Conservation (phyloP, 306 rosid genomes). For the Cucumis cinereus region DNA sequence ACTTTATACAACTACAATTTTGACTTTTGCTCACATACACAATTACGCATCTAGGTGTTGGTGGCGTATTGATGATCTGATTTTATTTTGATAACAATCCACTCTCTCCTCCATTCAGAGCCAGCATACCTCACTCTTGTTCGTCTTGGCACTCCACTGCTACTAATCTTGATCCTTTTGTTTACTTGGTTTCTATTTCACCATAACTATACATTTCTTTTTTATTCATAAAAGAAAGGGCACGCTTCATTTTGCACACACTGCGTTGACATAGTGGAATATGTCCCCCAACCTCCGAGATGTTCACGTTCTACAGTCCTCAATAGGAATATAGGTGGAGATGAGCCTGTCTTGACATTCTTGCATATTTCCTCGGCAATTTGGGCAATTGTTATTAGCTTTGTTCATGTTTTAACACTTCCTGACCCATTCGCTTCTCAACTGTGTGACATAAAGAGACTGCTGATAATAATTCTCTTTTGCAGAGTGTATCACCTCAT, state of each 20-base stretch:
- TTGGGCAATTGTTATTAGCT: neutral
- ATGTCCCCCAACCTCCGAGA: neutral
- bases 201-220: neutral
- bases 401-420: neutral
- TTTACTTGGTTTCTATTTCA: neutral
- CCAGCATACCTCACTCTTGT: neutral
- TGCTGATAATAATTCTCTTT: slow-evolving; percentile 1
- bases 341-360: neutral
- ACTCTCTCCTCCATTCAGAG: neutral
- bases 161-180: neutral
- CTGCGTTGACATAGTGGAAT: neutral
- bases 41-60: neutral
- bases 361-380: neutral
- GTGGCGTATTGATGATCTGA: neutral
- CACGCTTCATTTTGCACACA: neutral
- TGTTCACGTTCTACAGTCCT: neutral
- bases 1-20: neutral
- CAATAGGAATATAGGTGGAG: neutral
- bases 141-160: neutral
- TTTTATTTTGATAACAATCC: neutral
- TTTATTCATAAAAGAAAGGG: neutral
- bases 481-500: slow-evolving; percentile 72
- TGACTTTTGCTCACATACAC: neutral
- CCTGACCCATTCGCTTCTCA: neutral
- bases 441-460: neutral